Conservation (phyloP, 2,329 filamentous ascomycete species). For the Talaromyces sp. region DNA sequence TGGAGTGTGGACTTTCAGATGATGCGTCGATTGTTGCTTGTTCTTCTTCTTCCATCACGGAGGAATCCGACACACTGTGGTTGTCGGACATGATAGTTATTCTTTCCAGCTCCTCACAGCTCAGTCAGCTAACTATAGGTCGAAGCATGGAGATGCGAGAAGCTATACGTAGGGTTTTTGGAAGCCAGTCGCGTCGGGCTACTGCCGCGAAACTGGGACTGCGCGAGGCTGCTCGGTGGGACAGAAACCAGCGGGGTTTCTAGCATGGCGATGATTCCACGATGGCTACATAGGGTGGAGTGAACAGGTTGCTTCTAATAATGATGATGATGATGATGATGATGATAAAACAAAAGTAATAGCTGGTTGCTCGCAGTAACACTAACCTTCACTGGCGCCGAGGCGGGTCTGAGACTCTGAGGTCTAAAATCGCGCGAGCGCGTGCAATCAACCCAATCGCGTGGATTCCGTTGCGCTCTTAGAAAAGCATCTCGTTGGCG, state of each 20-base stretch:
- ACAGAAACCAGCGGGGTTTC: background rate
- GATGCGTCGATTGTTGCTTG: background rate
- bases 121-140: background rate
- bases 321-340: background rate
- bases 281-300: background rate
- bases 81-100: background rate
- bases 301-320: background rate
- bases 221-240: background rate
- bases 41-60: background rate
- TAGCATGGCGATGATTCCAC: background rate
- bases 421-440: background rate
- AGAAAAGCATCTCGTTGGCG: background rate
- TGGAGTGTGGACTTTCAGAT: slow-evolving; percentile 4
- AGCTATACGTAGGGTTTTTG: background rate
- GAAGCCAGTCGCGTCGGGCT: background rate
- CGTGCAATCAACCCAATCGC: background rate
- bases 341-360: background rate
- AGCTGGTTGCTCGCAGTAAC: background rate
- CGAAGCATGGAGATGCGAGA: background rate
- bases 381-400: background rate
- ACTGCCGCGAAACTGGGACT: background rate
- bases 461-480: background rate
- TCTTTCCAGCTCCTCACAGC: background rate
- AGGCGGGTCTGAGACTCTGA: background rate
- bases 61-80: background rate